Conservation (phyloP, 495 filamentous ascomycete genomes). For the Tuber indicum region DNA sequence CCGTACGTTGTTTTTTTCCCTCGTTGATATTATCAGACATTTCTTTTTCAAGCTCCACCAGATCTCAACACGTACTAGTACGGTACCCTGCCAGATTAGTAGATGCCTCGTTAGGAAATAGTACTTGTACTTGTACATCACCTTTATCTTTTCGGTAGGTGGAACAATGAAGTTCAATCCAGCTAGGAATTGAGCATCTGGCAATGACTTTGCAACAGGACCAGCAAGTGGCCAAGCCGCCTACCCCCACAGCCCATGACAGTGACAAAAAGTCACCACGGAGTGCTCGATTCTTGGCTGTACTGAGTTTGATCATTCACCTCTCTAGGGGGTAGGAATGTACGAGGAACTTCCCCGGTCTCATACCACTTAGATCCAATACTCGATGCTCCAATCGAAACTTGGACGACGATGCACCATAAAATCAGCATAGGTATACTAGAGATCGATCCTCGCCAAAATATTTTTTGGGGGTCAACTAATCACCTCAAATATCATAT, state of each 20-base stretch:
- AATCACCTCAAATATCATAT: not conserved
- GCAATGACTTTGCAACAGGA: not conserved
- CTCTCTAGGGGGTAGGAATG: not conserved
- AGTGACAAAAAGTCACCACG: not conserved
- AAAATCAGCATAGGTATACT: not conserved
- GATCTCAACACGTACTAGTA: not conserved
- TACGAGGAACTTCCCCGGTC: not conserved
- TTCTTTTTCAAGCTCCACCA: not conserved
- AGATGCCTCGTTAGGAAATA: not conserved
- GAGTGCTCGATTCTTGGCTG: not conserved
- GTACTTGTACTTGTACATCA: not conserved
- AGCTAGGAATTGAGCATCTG: not conserved
- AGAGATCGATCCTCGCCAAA: not conserved
- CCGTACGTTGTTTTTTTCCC: not conserved
- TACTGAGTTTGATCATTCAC: not conserved
- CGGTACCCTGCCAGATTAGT: not conserved
- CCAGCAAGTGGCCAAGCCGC: not conserved
- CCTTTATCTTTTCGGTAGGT: not conserved
- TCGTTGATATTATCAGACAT: not conserved
- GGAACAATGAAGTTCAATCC: not conserved
- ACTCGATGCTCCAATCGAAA: not conserved
- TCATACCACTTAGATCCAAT: not conserved
- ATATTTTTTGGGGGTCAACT: not conserved
- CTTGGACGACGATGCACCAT: not conserved
- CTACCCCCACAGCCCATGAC: not conserved